Conservation (phyloP, 208 protist genomes). For the Crithidia thermophila region DNA sequence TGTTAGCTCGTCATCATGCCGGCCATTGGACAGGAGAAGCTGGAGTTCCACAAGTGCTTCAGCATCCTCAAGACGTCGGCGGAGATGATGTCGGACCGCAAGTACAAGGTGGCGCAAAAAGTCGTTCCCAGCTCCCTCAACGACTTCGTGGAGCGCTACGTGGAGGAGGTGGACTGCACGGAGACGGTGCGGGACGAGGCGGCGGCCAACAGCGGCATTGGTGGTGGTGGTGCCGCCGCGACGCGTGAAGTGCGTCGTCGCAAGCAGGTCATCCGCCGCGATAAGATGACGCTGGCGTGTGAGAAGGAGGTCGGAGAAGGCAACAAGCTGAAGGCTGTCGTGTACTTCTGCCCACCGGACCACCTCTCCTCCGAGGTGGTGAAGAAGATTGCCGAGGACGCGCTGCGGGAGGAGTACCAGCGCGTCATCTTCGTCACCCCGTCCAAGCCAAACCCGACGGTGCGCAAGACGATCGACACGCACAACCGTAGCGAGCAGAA, state of each 20-base stretch:
- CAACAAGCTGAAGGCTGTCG: constrained; percentile 56
- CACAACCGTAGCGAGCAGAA: constrained; percentile 65
- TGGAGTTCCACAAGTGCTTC: constrained; percentile 78
- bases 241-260: no score
- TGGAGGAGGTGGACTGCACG: constrained; percentile 26
- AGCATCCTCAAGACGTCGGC: constrained; percentile 78
- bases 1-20: constrained; percentile 35
- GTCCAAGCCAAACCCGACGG: constrained; percentile 66
- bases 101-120: constrained; percentile 64
- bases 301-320: constrained; percentile 48
- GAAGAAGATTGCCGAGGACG: constrained; percentile 57
- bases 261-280: constrained; percentile 58
- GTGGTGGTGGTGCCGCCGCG: neutral
- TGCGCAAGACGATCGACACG: constrained; percentile 70
- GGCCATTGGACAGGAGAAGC: constrained; percentile 73
- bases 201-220: neutral
- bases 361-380: constrained; percentile 65
- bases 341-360: constrained; percentile 68
- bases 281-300: constrained; percentile 85
- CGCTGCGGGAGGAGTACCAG: constrained; percentile 51
- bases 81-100: constrained; percentile 88
- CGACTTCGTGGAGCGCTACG: constrained; percentile 75
- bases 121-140: constrained; percentile 55
- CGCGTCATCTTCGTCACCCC: constrained; percentile 71
- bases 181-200: constrained; percentile 11